Evolutionary conservation across 345 rosid genomes (phyloP).

Genomic region (Cardamine chenopodiifolia): DNA sequence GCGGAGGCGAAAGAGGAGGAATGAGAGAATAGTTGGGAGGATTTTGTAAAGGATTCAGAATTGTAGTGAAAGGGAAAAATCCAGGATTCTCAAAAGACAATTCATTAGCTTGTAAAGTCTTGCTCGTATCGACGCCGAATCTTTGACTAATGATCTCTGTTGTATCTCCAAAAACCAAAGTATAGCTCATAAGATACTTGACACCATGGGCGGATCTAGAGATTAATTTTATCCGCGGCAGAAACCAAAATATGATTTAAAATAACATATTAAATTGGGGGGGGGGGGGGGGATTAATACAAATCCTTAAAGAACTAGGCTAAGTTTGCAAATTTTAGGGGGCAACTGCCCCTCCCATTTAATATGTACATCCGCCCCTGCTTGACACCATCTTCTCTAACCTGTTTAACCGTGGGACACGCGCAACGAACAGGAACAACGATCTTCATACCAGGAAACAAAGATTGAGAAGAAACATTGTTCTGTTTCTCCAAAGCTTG

Average conservation of each 20-base stretch:
- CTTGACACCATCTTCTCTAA: conserved; percentile 39
- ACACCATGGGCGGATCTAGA: no score
- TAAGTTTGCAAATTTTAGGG: no score
- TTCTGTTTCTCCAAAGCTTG: conserved; percentile 62
- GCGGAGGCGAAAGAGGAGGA: conserved; percentile 38
- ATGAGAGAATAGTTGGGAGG: conserved; percentile 50
- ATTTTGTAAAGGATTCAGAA: conserved; percentile 54
- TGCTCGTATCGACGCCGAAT: conserved; percentile 44
- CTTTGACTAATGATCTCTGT: conserved; percentile 43
- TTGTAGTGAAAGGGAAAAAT: conserved; percentile 54
- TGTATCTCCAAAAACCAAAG: conserved; percentile 38
- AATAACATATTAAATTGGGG: no score
- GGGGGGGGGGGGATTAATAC: no score
- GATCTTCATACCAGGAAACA: conserved; percentile 45
- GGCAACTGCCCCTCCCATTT: no score
- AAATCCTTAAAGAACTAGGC: no score
- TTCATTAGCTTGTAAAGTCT: conserved; percentile 50
- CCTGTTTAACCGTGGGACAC: conserved; percentile 67
- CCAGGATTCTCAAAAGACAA: conserved; percentile 34
- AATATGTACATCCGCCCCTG: conserved; percentile 17
- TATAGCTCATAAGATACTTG: conserved; percentile 54
- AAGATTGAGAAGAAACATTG: conserved; percentile 19
- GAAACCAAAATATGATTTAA: no score
- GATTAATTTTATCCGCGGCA: no score
- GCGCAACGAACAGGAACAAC: conserved; percentile 64